A percentile compares a stretch with the other conserved stretches of the same genome.
These are phyloP conservation scores for Hyaloperonospora arabidopsidis DNA, from an alignment of 352 stramenopile genomes.

Conservation along the genomic window DNA sequence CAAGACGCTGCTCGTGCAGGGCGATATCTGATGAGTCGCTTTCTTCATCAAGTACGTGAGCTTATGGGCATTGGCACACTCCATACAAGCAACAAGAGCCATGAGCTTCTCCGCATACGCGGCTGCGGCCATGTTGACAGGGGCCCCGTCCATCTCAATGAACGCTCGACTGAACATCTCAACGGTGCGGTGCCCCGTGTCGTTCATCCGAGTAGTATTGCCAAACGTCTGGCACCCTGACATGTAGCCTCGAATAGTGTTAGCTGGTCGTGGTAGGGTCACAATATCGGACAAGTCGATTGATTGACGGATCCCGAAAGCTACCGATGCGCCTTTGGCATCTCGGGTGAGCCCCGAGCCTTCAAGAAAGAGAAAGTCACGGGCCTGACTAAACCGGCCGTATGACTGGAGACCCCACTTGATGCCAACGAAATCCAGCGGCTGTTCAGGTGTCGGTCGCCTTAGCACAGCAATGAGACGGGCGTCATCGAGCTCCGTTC, in stretches of 20 bases:
- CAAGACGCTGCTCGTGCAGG: slow-evolving; percentile 8
- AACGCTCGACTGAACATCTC: slow-evolving; percentile 40
- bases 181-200: slow-evolving; percentile 25
- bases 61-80: slow-evolving; percentile 35
- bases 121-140: slow-evolving; percentile 22
- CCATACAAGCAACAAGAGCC: slow-evolving; percentile 27
- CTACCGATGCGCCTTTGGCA: slow-evolving; percentile 21
- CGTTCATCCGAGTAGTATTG: slow-evolving; percentile 17
- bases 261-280: slow-evolving; percentile 21
- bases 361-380: slow-evolving; percentile 47
- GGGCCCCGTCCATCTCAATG: slow-evolving; percentile 30
- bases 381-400: slow-evolving; percentile 31
- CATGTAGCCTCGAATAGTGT: slow-evolving; percentile 29
- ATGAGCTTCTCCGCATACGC: slow-evolving; percentile 27
- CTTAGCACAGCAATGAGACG: slow-evolving; percentile 33
- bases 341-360: slow-evolving; percentile 33
- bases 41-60: slow-evolving; percentile 35
- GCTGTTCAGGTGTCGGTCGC: slow-evolving; percentile 26
- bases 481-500: slow-evolving; percentile 32
- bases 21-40: slow-evolving; percentile 17
- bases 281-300: slow-evolving; percentile 25
- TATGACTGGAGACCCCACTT: slow-evolving; percentile 41
- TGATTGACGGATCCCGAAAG: slow-evolving; percentile 32
- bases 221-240: slow-evolving; percentile 33
- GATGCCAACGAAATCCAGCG: slow-evolving; percentile 40